phyloP scores from a whole-genome alignment of 2,329 filamentous ascomycete genomes.

The Aspergillus amoenus region DNA sequence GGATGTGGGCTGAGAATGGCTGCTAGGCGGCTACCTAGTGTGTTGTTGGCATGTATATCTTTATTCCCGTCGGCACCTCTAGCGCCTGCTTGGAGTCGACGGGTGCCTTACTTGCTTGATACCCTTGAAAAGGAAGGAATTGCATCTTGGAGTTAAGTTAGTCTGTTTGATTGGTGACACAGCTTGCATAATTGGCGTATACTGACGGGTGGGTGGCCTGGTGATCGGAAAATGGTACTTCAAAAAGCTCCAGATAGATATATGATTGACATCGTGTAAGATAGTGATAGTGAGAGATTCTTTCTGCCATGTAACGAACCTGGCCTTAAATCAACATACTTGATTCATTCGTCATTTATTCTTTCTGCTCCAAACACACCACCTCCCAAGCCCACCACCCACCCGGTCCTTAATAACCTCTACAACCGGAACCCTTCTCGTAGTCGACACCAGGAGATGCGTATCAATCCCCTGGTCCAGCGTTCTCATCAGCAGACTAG shows the following conservation, averaged over 20 bases:
- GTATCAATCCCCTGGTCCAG: constrained; percentile 42
- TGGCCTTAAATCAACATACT: neutral
- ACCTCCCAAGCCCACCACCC: constrained; percentile 36
- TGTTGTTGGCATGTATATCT: neutral
- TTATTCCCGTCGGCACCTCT: neutral
- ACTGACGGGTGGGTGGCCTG: neutral
- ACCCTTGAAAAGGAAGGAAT: constrained; percentile 23
- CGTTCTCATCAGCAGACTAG: constrained; percentile 34
- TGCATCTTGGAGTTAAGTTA: constrained; percentile 33
- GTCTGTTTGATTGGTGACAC: constrained; percentile 13
- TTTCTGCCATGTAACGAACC: neutral
- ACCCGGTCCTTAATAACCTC: constrained; percentile 43
- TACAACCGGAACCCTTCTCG: constrained; percentile 26
- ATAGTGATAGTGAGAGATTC: neutral
- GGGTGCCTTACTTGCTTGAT: constrained; percentile 23
- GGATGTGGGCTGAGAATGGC: constrained; percentile 40
- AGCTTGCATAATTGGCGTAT: constrained; percentile 22
- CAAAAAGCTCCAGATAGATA: constrained; percentile 2
- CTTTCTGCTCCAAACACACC: constrained; percentile 30
- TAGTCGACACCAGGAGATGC: constrained; percentile 37
- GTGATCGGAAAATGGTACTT: neutral
- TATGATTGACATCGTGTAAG: constrained; percentile 2
- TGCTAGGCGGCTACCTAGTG: neutral
- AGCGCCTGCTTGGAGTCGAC: neutral
- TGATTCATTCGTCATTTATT: neutral